A percentile compares a stretch with the other conserved stretches of the same genome.
phyloP scores from a whole-genome alignment of 805 yeast species.

The Kuraishia piskuri region DNA sequence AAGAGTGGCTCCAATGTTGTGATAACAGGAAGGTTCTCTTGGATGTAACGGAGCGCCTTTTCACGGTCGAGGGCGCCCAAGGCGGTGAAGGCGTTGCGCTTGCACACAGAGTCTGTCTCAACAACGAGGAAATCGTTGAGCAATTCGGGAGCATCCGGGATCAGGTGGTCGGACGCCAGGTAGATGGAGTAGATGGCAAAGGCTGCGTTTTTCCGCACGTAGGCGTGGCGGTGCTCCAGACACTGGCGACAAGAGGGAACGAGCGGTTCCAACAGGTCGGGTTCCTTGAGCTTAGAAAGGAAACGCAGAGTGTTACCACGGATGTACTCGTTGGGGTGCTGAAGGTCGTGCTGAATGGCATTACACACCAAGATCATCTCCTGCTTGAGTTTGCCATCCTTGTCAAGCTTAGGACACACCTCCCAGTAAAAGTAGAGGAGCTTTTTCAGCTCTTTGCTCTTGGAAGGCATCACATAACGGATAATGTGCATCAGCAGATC shows the following conservation, averaged over 20 bases:
- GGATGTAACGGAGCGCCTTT: constrained; percentile 75
- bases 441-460: constrained; percentile 83
- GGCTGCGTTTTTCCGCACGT: constrained; percentile 94
- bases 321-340: constrained; percentile 95
- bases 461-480: constrained; percentile 95
- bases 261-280: constrained; percentile 90
- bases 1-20: constrained; percentile 70
- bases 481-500: constrained; percentile 93
- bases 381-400: constrained; percentile 86
- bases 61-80: constrained; percentile 77
- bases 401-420: constrained; percentile 85
- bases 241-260: constrained; percentile 89
- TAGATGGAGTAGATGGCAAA: constrained; percentile 81
- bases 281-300: constrained; percentile 82
- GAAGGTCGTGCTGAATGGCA: constrained; percentile 94
- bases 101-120: constrained; percentile 90
- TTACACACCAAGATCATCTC: constrained; percentile 98
- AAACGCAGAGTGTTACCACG: constrained; percentile 94
- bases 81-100: constrained; percentile 90
- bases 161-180: constrained; percentile 73
- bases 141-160: constrained; percentile 93
- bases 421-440: constrained; percentile 96
- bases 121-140: constrained; percentile 61
- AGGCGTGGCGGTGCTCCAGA: constrained; percentile 93
- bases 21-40: constrained; percentile 53